Percentiles rank a stretch among this genome's conserved stretches.
phyloP scores from a whole-genome alignment of 2,329 filamentous ascomycete species.

The Alternaria brassicae region DNA sequence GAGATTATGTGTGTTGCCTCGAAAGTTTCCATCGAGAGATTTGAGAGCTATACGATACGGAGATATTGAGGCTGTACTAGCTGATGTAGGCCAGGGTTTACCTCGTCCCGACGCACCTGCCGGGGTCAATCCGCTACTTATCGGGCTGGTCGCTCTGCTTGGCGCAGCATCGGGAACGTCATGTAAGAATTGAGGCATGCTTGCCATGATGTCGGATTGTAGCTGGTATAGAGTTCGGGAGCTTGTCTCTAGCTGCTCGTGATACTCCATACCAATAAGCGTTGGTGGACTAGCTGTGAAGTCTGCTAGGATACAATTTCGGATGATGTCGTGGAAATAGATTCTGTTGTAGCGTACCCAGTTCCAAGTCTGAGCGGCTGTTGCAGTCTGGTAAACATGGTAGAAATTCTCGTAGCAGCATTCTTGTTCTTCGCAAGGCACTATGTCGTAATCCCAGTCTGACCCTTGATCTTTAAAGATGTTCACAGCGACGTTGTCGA shows the following conservation, averaged over 20 bases:
- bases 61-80: not conserved
- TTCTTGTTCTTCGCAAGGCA: constrained; percentile 11
- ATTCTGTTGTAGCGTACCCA: constrained; percentile 45
- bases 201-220: constrained; percentile 45
- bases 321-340: constrained; percentile 47
- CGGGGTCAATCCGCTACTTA: not conserved
- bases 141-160: not conserved
- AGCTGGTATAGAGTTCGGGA: constrained; percentile 32
- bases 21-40: constrained; percentile 37
- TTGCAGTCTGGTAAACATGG: constrained; percentile 40
- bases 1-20: constrained; percentile 1
- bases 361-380: constrained; percentile 44
- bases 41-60: not conserved
- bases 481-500: constrained; percentile 28
- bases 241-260: constrained; percentile 31
- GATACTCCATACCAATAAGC: constrained; percentile 30
- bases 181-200: constrained; percentile 45
- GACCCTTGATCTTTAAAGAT: constrained; percentile 28
- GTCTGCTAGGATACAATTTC: constrained; percentile 38
- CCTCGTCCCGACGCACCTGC: not conserved
- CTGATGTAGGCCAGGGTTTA: not conserved
- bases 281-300: constrained; percentile 36
- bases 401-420: constrained; percentile 39
- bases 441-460: constrained; percentile 37
- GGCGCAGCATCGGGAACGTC: constrained; percentile 35